Evolutionary conservation across 1,139 yeast genomes (phyloP).

Genomic region (Pichia sp.): DNA sequence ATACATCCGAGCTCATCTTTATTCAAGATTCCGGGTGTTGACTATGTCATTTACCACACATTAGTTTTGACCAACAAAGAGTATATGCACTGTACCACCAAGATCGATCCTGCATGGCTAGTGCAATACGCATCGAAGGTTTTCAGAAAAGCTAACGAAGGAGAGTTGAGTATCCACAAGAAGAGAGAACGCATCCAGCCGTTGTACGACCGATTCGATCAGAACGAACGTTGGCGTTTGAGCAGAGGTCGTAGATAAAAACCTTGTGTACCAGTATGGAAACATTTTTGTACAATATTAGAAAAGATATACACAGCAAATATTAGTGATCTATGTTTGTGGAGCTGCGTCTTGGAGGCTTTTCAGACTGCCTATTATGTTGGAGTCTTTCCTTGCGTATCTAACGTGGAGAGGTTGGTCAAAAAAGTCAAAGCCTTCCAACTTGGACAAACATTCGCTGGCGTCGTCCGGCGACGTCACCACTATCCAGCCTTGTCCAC

Average conservation of each 20-base stretch:
- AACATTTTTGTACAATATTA: not conserved
- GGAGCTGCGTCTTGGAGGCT: not conserved
- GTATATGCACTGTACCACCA: constrained; percentile 85
- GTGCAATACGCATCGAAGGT: constrained; percentile 82
- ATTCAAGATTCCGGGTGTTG: constrained; percentile 49
- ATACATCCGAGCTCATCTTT: constrained; percentile 88
- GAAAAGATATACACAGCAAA: constrained; percentile 3
- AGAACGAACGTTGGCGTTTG: constrained; percentile 35
- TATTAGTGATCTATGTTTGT: not conserved
- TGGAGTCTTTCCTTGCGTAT: constrained; percentile 27
- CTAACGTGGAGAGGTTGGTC: constrained; percentile 52
- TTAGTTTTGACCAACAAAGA: constrained; percentile 77
- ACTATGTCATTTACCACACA: constrained; percentile 74
- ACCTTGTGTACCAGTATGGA: not conserved
- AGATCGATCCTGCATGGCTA: constrained; percentile 82
- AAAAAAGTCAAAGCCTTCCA: constrained; percentile 50
- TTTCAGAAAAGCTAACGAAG: constrained; percentile 58
- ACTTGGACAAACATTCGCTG: constrained; percentile 42
- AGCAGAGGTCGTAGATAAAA: constrained; percentile 30
- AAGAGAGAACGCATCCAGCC: constrained; percentile 46
- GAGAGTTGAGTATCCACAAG: constrained; percentile 35
- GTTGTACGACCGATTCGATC: constrained; percentile 43
- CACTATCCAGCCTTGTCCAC: constrained; percentile 78
- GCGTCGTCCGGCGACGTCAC: constrained; percentile 51
- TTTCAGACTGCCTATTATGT: not conserved